phyloP scores from a whole-genome alignment of 2,329 filamentous ascomycete species.

The Hypoxylon rubiginosum region DNA sequence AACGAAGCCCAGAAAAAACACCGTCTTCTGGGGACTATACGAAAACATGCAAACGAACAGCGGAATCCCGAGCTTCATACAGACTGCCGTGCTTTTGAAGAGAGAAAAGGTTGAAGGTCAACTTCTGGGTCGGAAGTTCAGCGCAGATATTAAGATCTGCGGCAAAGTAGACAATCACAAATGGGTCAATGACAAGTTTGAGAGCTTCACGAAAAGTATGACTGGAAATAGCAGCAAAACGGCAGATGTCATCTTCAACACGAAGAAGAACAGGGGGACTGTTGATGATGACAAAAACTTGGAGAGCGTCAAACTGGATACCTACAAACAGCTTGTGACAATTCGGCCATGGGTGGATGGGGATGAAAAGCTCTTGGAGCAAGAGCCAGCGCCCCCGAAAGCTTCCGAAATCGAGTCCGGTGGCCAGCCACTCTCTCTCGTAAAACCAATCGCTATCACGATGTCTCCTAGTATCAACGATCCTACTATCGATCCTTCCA shows the following conservation, averaged over 20 bases:
- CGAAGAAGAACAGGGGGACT: not conserved
- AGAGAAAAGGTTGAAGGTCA: not conserved
- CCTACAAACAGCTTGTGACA: too few relatives aligned
- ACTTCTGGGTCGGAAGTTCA: not conserved
- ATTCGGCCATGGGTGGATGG: too few relatives aligned
- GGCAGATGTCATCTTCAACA: not conserved
- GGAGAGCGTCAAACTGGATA: too few relatives aligned
- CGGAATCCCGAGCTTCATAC: not conserved
- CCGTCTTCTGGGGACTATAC: not conserved
- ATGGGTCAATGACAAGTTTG: not conserved
- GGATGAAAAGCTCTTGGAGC: too few relatives aligned
- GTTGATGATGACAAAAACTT: too few relatives aligned
- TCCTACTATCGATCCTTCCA: too few relatives aligned
- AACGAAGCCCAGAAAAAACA: too few relatives aligned
- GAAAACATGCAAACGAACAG: not conserved
- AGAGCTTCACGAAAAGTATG: not conserved
- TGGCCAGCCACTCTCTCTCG: too few relatives aligned
- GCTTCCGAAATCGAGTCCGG: too few relatives aligned
- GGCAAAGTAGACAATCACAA: not conserved
- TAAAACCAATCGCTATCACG: too few relatives aligned
- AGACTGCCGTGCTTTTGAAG: not conserved
- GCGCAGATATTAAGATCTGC: not conserved
- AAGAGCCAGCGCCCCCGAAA: too few relatives aligned
- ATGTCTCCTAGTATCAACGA: too few relatives aligned
- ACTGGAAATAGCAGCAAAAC: not conserved